Evolutionary conservation across 495 filamentous ascomycete species (phyloP).

Genomic region (Daldinia childiae): DNA sequence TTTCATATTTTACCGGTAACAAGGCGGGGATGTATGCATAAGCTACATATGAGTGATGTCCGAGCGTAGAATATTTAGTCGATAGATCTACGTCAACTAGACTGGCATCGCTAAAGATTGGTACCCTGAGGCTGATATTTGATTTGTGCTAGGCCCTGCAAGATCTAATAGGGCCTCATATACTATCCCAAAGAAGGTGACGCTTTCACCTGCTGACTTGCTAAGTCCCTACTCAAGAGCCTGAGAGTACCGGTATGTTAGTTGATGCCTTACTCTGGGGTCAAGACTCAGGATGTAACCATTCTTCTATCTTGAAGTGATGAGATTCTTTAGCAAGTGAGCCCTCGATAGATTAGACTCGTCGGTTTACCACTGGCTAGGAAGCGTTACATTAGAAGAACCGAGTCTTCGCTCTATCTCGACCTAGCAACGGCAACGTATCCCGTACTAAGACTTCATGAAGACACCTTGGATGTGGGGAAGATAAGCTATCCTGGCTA

Average conservation of each 20-base stretch:
- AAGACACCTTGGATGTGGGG: background rate
- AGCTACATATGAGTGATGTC: background rate
- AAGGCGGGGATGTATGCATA: background rate
- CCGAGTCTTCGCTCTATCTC: background rate
- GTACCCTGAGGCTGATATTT: background rate
- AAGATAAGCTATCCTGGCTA: background rate
- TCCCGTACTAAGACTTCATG: background rate
- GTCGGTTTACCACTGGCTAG: background rate
- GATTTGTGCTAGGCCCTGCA: background rate
- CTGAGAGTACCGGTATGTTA: background rate
- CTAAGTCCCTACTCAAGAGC: background rate
- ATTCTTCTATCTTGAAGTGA: slow-evolving; percentile 3
- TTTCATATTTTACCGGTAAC: background rate
- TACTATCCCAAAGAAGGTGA: background rate
- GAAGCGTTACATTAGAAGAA: background rate
- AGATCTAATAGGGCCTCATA: background rate
- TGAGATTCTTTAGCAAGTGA: background rate
- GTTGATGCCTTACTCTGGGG: background rate
- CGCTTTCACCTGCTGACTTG: background rate
- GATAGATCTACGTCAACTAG: background rate
- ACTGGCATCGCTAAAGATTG: background rate
- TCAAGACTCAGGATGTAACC: background rate
- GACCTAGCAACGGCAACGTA: background rate
- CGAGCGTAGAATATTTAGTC: background rate
- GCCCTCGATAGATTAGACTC: background rate